These are phyloP conservation scores for Tilletia walkeri DNA, from an alignment of 1,284 basidiomycete genomes.

Conservation along the genomic window DNA sequence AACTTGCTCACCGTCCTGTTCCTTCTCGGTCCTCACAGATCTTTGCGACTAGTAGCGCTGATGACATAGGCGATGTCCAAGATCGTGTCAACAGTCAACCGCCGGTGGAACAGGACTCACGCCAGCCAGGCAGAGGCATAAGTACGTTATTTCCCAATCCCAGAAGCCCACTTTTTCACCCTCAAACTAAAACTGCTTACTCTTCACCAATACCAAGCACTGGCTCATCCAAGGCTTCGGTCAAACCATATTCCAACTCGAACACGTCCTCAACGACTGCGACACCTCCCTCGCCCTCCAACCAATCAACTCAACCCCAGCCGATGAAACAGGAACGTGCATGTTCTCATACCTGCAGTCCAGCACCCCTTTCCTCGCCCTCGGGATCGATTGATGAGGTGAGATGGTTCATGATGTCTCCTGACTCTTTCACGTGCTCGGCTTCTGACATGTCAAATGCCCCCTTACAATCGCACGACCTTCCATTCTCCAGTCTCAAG, in stretches of 20 bases:
- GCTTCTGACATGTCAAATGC: no score
- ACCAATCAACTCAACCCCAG: conserved; percentile 85
- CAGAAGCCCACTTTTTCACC: conserved; percentile 74
- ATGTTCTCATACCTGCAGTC: conserved; percentile 92
- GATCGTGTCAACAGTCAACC: conserved; percentile 86
- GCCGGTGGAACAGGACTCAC: conserved; percentile 76
- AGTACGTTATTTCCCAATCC: no score
- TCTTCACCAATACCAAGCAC: no score
- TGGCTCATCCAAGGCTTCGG: conserved; percentile 24
- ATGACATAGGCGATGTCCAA: conserved; percentile 86
- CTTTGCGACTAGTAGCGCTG: conserved; percentile 89
- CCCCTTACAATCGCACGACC: no score
- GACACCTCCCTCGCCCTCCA: conserved; percentile 88
- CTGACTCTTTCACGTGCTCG: no score
- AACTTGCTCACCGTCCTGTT: no score
- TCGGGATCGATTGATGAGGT: conserved; percentile 94
- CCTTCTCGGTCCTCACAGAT: no score
- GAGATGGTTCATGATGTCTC: no score
- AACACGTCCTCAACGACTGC: conserved; percentile 87
- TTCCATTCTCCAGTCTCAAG: no score
- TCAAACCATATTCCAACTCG: conserved; percentile 67
- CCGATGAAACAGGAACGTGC: conserved; percentile 87
- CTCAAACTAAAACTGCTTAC: not conserved
- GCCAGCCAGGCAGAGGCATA: conserved; percentile 79
- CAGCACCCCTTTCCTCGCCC: conserved; percentile 81